Base-by-base conservation (phyloP, 106 monocot genomes). In the Phalaenopsis equestris region DNA sequence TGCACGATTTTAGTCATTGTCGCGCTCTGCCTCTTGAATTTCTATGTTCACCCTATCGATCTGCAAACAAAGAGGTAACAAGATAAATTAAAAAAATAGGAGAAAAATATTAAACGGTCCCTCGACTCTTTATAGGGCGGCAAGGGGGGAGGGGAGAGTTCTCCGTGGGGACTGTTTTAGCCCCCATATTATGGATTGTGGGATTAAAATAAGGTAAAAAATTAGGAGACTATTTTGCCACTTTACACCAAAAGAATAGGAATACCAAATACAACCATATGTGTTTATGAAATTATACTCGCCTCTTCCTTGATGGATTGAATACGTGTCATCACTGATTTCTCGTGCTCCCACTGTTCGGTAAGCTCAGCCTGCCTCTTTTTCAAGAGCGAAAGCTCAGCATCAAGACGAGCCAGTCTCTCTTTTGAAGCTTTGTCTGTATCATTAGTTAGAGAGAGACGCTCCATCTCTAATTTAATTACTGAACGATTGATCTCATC, bases 271-370 rank as follows among this genome's bases (percentile, higher is more conserved):
- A 8, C 30, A 30, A 30, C 30, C 30, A 30, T 30, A 30, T 30
- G 30, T 30, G 30, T 30, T 30, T 30, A 30, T 30, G 30, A 65
- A 24, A 14, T 15, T 39, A 30, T 30, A 39, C 46, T 12, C 90
- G 93, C 98, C 98, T 99, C 99, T 93, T 95, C 95, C 80, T 99
- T 99, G 52, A 95, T 84, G 30, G 99, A 99, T 55, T 99, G 99
- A 77, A 99, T 93, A 67, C 86, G 85, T 61, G 87, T 95, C 95
- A 99, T 99, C 16, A 99, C 90, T 56, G 86, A 88, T 74, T 95
- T 99, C 84, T 99, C 99, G 23, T 90, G 90, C 67, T 99, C 99
- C 99, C 99, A 99, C 82, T 95, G 99, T 77, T 90, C 93, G 41
- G 90, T 91, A 42, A 99, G 93, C 67, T 93, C 81, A 48, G 85